Base-by-base conservation (phyloP, 2,329 filamentous ascomycete species). In the Diplodia intermedia region DNA sequence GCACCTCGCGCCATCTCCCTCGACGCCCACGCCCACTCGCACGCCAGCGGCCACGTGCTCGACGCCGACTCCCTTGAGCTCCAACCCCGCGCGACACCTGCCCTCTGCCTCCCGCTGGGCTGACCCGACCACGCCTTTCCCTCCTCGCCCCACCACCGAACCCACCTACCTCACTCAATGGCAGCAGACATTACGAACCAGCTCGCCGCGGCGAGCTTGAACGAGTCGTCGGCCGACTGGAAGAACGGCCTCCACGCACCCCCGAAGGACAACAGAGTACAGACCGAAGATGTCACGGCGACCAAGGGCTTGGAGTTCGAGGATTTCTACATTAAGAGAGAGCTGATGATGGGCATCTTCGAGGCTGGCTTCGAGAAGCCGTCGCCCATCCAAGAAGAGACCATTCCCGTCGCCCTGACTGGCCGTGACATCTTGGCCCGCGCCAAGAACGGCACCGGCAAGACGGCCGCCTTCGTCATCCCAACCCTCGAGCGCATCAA, bases 361-460 rank as follows among this genome's bases (percentile, higher is more conserved):
- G 95, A 99, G 84, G 95, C 95, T 73, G 95, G 95, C 71, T 99
- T 97, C 80, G 95, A 99, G 80, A 97, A 97, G 83, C 95, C 95
- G 18, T 99, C 95, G 68, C 95, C 95, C 12, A 99, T 99, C 75
- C 95, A 99, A 88, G 95, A 99, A 89, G 95, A 98, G 83, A 93
- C 95, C 67, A 97, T 99, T 76, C 95, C 95, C 57, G 94, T 99
- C 72, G 95, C 95, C 62, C 86, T 99, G 68, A 97, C 94, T 57
- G 95, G 95, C 68, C 89, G 94, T 82, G 95, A 99, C 78, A 94
- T 99, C 75, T 87, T 99, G 71, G 95, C 95, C 69, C 89, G 95
- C 81, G 95, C 95, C 72, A 99, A 99, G 85, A 99, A 99, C 80
- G 95, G 95, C 71, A 99, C 95, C 47, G 95, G 95, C 78, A 99